Evolutionary conservation across 2,329 filamentous ascomycete species (phyloP), one percentile per base, ranked within the genome.

Genomic region (Hymenoscyphus scutula): DNA sequence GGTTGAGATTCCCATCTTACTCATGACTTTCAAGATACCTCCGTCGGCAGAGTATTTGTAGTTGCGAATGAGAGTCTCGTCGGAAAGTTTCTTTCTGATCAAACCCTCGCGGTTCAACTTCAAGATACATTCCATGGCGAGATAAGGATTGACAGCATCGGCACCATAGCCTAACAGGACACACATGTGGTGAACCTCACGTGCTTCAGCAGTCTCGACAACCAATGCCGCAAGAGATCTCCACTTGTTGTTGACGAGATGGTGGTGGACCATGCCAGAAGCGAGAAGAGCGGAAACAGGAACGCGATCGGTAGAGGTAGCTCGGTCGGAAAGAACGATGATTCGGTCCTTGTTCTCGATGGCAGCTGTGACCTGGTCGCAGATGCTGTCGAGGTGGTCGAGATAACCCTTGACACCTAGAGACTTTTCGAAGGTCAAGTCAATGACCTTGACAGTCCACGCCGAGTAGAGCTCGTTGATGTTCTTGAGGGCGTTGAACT

Each of bases 1-100:
- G 34, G 94, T 98, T 6, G 94, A 97, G 68, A 98, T 98, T 80
- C 94, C 94, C 94, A 98, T 98, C 83, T 98, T 98, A 77, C 90
- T 95, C 94, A 98, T 98, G 76, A 98, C 94, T 79, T 98, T 98
- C 67, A 98, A 82, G 67, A 98, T 97, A 80, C 94, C 94, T 73
- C 94, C 94, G 70, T 97, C 93, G 72, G 91, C 94, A 66, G 94
- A 97, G 77, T 96, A 91, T 80, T 96, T 96, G 84, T 97, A 98
- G 81, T 98, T 98, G 72, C 89, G 87, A 69, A 97, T 93, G 62
- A 97, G 86, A 71, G 88, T 84, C 65, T 96, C 89, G 63, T 95
- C 86, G 23, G 84, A 84, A 53, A 97, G 81, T 76, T 95, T 90
- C 84, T 96, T 97, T 76, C 92, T 89, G 76, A 97, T 96, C 66